Percentiles rank a stretch among this genome's conserved stretches.
Conservation (phyloP, 805 yeast species). For the Wickerhamiella cacticola region DNA sequence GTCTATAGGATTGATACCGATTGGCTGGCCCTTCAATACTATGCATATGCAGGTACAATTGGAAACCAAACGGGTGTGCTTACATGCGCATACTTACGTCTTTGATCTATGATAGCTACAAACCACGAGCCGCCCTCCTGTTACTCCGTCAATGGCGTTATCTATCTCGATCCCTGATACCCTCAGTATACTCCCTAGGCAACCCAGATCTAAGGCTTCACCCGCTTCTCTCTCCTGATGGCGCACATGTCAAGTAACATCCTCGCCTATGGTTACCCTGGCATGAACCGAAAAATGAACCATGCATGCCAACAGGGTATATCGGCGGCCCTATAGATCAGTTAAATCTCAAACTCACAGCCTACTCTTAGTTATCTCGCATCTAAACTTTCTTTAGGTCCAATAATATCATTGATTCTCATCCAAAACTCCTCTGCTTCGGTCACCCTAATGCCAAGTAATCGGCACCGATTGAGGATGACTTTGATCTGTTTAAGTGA, state of each 20-base stretch:
- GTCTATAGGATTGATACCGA: too few species aligned
- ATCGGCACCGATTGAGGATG: background rate
- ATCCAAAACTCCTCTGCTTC: background rate
- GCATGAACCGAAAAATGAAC: too few species aligned
- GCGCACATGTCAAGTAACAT: too few species aligned
- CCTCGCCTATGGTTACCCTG: background rate
- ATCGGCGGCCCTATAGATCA: too few species aligned
- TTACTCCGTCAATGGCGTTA: too few species aligned
- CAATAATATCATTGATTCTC: background rate
- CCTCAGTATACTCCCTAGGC: background rate
- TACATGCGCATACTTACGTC: too few species aligned
- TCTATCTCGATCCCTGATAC: too few species aligned
- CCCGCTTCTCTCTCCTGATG: too few species aligned
- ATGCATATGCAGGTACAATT: constrained; percentile 4
- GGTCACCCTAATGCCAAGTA: background rate
- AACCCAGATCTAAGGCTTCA: background rate
- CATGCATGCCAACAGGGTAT: background rate
- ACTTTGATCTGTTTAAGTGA: background rate
- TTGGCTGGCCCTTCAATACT: background rate
- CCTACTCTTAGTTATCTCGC: too few species aligned
- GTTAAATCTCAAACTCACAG: too few species aligned
- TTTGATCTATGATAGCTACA: too few species aligned
- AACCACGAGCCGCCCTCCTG: too few species aligned
- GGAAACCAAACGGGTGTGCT: background rate
- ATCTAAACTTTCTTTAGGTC: background rate